Conservation (phyloP, 177 flowering plant species). For the Vitis hybrid region DNA sequence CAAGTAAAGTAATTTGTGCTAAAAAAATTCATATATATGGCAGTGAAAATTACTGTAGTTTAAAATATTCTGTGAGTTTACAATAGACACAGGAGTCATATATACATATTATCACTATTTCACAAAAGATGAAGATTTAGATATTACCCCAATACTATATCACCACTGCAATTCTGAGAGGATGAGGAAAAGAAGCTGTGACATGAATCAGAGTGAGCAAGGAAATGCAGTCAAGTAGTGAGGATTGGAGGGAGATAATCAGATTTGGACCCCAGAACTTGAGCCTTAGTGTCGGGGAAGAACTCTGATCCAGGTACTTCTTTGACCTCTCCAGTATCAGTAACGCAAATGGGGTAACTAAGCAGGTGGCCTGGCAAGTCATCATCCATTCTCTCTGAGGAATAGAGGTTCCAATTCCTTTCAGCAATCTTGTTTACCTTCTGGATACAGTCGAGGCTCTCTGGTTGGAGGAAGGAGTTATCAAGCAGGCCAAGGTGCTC, state of each 20-base stretch:
- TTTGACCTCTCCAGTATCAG: constrained; percentile 20
- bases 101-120: too few relatives aligned
- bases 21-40: too few relatives aligned
- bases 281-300: constrained; percentile 36
- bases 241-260: constrained; percentile 29
- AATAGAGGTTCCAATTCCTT: constrained; percentile 28
- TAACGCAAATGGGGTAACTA: constrained; percentile 30
- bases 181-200: too few relatives aligned
- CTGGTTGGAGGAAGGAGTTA: constrained; percentile 25
- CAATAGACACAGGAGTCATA: too few relatives aligned
- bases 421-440: constrained; percentile 29
- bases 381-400: constrained; percentile 15
- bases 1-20: too few relatives aligned
- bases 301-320: constrained; percentile 21
- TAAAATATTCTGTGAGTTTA: too few relatives aligned
- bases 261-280: constrained; percentile 26
- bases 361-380: constrained; percentile 40
- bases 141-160: too few relatives aligned
- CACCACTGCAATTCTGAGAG: too few relatives aligned
- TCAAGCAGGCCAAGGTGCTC: constrained; percentile 33
- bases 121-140: too few relatives aligned
- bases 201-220: background rate
- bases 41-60: too few relatives aligned
- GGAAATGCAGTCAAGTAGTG: constrained; percentile 19
- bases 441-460: constrained; percentile 25